phyloP scores from a whole-genome alignment of 345 rosid species.

The Kandelia obovata region DNA sequence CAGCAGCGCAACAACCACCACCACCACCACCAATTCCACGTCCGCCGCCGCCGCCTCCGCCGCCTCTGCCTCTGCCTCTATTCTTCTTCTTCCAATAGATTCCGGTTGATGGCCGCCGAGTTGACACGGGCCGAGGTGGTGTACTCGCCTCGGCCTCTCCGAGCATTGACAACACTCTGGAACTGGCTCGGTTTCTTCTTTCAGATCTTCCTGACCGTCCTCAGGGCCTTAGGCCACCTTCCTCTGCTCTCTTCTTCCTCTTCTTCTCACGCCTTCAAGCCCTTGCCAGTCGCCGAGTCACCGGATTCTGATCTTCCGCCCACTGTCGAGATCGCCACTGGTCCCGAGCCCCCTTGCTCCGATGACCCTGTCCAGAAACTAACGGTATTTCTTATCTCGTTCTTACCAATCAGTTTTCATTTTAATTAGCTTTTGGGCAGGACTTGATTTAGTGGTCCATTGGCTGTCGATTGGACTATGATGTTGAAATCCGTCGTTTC shows the following conservation, averaged over 20 bases:
- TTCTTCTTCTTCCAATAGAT: too few species aligned
- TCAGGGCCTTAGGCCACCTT: conserved; percentile 62
- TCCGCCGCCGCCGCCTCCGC: not conserved
- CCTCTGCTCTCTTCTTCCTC: conserved; percentile 60
- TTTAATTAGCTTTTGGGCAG: not conserved
- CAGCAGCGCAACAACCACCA: not conserved
- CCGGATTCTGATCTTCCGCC: conserved; percentile 44
- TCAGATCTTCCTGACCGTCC: conserved; percentile 76
- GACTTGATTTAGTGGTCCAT: not conserved
- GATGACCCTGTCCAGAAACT: conserved; percentile 40
- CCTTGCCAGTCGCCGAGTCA: conserved; percentile 70
- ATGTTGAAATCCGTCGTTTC: too few species aligned
- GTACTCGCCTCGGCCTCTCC: conserved; percentile 57
- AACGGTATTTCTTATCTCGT: conserved; percentile 36
- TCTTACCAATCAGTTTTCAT: not conserved
- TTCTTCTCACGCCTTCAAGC: conserved; percentile 57
- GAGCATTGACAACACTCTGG: conserved; percentile 66
- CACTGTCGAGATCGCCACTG: conserved; percentile 46
- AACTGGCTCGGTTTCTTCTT: conserved; percentile 76
- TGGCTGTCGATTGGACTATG: too few species aligned
- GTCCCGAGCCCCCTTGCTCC: conserved; percentile 17
- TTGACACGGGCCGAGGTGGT: conserved; percentile 80
- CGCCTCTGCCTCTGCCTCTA: not conserved
- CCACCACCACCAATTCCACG: too few species aligned
- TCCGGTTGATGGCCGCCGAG: conserved; percentile 70